Base-by-base conservation (phyloP, 2,329 filamentous ascomycete genomes). In the Cryphonectria nitschkei region DNA sequence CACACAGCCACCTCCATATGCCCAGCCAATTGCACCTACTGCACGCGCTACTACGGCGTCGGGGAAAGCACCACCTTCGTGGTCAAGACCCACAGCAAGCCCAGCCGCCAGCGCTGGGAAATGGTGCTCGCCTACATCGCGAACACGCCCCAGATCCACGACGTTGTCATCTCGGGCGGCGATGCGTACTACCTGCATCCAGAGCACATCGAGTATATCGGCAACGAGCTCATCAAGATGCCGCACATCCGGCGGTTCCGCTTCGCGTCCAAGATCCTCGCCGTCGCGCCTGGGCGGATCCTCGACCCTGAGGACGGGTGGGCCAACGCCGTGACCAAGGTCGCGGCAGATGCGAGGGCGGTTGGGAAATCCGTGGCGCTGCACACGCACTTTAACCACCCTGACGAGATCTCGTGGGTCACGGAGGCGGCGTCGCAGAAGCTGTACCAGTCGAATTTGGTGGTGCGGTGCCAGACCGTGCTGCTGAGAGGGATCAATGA, bases 371-470 rank as follows among this genome's bases (percentile, higher is more conserved):
- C 86, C 66, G 84, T 90, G 74, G 88, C 88, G 4, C 79, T 90
- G 68, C 89, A 91, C 76, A 91, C 89, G 0, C 89, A 91, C 75
- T 89, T 91, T 79, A 90, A 91, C 74, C 87, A 90, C 73, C 85
- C 88, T 0, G 83, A 83, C 52, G 89, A 91, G 76, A 85, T 90
- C 69, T 88, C 87, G 4, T 91, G 88, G 88, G 80, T 89, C 37
- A 88, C 86, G 0, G 78, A 82, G 73, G 76, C 79, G 63, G 89
- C 88, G 1, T 82, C 85, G 39, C 84, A 83, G 69, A 82, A 80
- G 73, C 79, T 90, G 11, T 83, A 84, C 73, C 80, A 84, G 70
- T 81, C 83, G 6, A 84, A 84, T 2, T 82, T 90, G 8, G 85
- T 81, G 16, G 85, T 90, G 13, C 82, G 88, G 39, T 90, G 90